Evolutionary conservation across 2,329 filamentous ascomycete species (phyloP), one percentile per base, ranked within the genome.

Genomic region (Cryphonectria nitschkei): DNA sequence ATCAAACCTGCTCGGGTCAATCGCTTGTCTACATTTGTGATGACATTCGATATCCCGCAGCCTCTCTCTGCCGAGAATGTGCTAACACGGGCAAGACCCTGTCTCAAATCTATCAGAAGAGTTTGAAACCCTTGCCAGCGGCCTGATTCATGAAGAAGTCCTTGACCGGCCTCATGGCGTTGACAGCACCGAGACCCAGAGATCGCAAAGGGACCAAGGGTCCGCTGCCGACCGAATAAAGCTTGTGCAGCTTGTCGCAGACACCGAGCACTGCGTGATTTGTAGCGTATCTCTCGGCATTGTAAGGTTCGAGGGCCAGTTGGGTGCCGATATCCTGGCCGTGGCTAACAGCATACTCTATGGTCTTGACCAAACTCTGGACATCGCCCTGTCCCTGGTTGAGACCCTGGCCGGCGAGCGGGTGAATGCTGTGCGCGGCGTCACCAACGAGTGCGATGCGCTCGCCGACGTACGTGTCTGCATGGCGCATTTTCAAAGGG

Each of bases 361-460:
- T 92, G 0, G 90, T 90, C 73, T 86, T 87, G 8, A 90, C 89
- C 0, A 99, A 87, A 68, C 92, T 92, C 76, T 93, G 90, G 0
- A 96, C 92, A 78, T 99, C 96, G 26, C 90, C 94, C 74, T 98
- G 91, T 1, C 96, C 96, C 76, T 97, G 92, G 78, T 99, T 99
- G 19, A 99, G 85, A 0, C 96, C 96, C 81, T 98, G 96, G 0
- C 96, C 96, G 1, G 94, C 96, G 4, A 99, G 90, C 0, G 96
- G 96, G 80, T 99, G 96, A 74, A 97, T 90, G 1, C 95, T 97
- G 80, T 99, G 96, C 9, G 96, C 96, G 1, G 96, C 96, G 75
- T 99, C 96, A 72, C 96, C 96, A 50, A 99, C 89, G 0, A 99
- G 88, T 0, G 95, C 96, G 11, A 98, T 85, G n/a, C 96, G 91